Evolutionary conservation across 805 yeast genomes (phyloP).

Genomic region (Candida jianshihensis): DNA sequence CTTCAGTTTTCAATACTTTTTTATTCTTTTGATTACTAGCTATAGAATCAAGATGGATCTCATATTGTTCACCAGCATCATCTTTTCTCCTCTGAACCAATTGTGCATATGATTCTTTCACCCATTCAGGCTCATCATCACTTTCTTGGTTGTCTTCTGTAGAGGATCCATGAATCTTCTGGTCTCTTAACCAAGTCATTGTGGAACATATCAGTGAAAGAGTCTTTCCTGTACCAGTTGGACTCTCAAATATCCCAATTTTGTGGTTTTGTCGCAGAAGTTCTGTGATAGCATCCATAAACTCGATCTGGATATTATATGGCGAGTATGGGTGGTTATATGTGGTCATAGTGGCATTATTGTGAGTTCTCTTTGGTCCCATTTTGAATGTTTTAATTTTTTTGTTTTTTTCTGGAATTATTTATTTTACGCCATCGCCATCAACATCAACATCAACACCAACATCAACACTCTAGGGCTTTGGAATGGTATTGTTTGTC

Average conservation of each 20-base stretch:
- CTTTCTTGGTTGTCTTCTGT: constrained; percentile 32
- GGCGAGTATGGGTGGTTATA: constrained; percentile 80
- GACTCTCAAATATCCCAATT: constrained; percentile 82
- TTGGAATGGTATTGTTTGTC: no score
- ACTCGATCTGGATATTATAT: constrained; percentile 65
- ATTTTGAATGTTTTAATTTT: no score
- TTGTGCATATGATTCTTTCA: constrained; percentile 33
- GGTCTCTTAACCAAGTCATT: constrained; percentile 71
- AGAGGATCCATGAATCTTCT: constrained; percentile 19
- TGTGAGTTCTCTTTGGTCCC: no score
- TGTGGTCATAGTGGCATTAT: constrained; percentile 1
- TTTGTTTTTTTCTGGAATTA: no score
- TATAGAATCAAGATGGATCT: constrained; percentile 26
- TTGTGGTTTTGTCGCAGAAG: constrained; percentile 49
- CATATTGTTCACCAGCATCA: constrained; percentile 26
- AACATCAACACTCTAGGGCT: no score
- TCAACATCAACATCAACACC: no score
- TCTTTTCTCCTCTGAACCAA: constrained; percentile 19
- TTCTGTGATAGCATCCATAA: constrained; percentile 71
- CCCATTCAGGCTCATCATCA: constrained; percentile 70
- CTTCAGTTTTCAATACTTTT: constrained; percentile 6
- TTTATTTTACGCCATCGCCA: no score
- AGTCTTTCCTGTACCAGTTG: constrained; percentile 94
- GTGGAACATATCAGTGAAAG: constrained; percentile 79
- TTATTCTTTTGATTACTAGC: constrained; percentile 11